Evolutionary conservation across 2,329 filamentous ascomycete species (phyloP).

Genomic region (Beauveria brongniartii): DNA sequence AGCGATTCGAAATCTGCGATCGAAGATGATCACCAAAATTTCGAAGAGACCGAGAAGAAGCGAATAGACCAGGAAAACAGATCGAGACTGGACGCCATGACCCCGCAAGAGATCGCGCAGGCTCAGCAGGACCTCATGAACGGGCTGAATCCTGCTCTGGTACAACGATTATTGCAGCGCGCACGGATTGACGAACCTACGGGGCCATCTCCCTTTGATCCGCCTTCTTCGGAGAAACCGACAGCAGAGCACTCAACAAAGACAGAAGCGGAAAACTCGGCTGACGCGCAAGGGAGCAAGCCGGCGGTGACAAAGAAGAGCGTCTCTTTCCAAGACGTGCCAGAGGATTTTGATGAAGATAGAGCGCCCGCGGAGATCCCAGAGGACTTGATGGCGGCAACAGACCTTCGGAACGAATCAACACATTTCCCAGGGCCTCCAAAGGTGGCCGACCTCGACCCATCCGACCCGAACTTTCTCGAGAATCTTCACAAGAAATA

Average conservation of each 20-base stretch:
- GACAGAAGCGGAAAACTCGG: neutral
- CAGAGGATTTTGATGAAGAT: conserved; percentile 33
- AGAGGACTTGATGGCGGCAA: conserved; percentile 34
- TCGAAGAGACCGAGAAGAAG: conserved; percentile 51
- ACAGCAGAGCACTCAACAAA: neutral
- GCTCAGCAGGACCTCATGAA: conserved; percentile 74
- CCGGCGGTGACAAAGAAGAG: conserved; percentile 20
- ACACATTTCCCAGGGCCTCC: conserved; percentile 56
- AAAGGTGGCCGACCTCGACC: conserved; percentile 65
- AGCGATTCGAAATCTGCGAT: conserved; percentile 8
- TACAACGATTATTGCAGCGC: conserved; percentile 68
- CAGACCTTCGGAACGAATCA: conserved; percentile 29
- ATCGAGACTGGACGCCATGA: conserved; percentile 68
- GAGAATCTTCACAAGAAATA: conserved; percentile 81
- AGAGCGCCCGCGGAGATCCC: conserved; percentile 32
- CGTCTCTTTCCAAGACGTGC: conserved; percentile 10
- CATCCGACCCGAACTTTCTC: conserved; percentile 75
- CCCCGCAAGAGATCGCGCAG: conserved; percentile 68
- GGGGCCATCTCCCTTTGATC: conserved; percentile 37
- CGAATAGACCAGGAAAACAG: conserved; percentile 79
- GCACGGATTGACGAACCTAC: conserved; percentile 62
- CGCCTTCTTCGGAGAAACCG: conserved; percentile 16
- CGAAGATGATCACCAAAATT: conserved; percentile 4
- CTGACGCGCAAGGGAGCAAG: neutral
- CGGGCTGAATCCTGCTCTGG: conserved; percentile 64